These are phyloP conservation scores for sunflower (Helianthus annuus) DNA, from an alignment of 129 eudicot species.

Conservation along the genomic window HanXRQr2.0-SUNRISE NC_035435.2:138243768-138244267, in stretches of 20 bases:
- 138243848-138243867: too few species aligned
- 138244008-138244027: neutral
- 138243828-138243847: too few species aligned
- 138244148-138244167: neutral
- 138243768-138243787: too few species aligned
- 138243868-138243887: too few species aligned
- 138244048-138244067: neutral
- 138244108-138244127: neutral
- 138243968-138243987: slow-evolving; percentile 2
- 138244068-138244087: neutral
- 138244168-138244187: neutral
- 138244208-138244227: neutral
- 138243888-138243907: too few species aligned
- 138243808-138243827: too few species aligned
- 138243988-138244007: neutral
- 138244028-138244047: neutral
- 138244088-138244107: neutral
- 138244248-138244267: neutral
- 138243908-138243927: too few species aligned
- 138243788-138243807: too few species aligned
- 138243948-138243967: slow-evolving; percentile 15
- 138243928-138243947: neutral
- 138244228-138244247: neutral
- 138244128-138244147: neutral
- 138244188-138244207: neutral